These are phyloP conservation scores for Cyanidiococcus yangmingshanensis DNA, from an alignment of 23 red algal genomes.

Conservation along the genomic window DNA sequence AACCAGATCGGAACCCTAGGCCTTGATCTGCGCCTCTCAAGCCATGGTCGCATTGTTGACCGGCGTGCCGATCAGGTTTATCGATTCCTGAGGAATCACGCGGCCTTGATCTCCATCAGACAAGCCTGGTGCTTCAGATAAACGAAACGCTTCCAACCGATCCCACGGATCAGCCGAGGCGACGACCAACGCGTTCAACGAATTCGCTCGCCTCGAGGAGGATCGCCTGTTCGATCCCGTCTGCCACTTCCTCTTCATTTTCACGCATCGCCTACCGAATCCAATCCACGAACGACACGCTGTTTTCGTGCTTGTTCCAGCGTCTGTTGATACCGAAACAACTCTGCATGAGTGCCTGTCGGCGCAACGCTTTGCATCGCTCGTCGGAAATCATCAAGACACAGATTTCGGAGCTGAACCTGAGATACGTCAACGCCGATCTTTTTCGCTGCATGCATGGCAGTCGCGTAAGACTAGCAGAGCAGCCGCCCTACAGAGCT, in stretches of 20 bases:
- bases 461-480: slow-evolving; percentile 60
- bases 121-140: no score
- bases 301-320: neutral
- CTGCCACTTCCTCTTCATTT: neutral
- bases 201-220: neutral
- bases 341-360: neutral
- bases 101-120: no score
- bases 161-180: neutral
- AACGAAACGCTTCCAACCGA: no score
- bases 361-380: slow-evolving; percentile 2
- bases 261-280: neutral
- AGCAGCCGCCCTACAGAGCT: slow-evolving; percentile 82
- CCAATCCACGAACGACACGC: neutral
- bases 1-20: no score
- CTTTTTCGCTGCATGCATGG: slow-evolving; percentile 30
- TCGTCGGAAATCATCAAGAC: neutral
- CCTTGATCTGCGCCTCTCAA: no score
- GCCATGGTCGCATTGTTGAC: no score
- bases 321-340: neutral
- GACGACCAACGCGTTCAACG: neutral
- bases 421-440: neutral
- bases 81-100: no score
- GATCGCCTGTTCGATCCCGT: neutral
- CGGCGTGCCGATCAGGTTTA: no score
- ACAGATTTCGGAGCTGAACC: neutral